phyloP scores from a whole-genome alignment of 108 stramenopile genomes.

The Skeletonema tropicum region DNA sequence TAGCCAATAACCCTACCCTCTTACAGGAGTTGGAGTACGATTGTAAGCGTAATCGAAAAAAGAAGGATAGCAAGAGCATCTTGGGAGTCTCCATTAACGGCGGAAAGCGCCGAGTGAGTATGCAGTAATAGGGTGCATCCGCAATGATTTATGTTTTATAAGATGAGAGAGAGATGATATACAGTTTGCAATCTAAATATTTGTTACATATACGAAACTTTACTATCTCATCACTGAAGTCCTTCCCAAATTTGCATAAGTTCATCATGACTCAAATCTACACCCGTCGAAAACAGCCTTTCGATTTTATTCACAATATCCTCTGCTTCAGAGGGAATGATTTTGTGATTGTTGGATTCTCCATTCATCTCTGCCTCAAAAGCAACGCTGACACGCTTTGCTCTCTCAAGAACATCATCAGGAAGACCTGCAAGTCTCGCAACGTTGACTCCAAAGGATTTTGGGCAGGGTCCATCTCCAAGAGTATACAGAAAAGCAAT shows the following conservation, averaged over 20 bases:
- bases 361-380: conserved; percentile 86
- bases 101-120: neutral
- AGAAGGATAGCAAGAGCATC: conserved; percentile 10
- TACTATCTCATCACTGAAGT: conserved; percentile 24
- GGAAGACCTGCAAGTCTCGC: conserved; percentile 97
- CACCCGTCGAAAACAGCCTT: conserved; percentile 10
- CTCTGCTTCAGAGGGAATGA: conserved; percentile 34
- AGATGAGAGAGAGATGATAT: neutral
- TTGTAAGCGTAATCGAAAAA: conserved; percentile 27
- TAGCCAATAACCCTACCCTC: conserved; percentile 80
- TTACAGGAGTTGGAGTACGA: conserved; percentile 90
- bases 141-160: neutral
- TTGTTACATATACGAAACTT: neutral
- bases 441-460: conserved; percentile 99
- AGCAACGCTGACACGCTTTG: conserved; percentile 67
- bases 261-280: conserved; percentile 8
- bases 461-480: conserved; percentile 92
- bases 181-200: neutral
- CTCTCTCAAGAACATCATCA: conserved; percentile 86
- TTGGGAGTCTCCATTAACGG: neutral
- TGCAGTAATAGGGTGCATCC: neutral
- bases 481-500: conserved; percentile 99
- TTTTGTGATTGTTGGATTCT: conserved; percentile 28
- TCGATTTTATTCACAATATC: conserved; percentile 8
- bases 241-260: conserved; percentile 28